Percentiles rank a stretch among this genome's conserved stretches.
phyloP scores from a whole-genome alignment of 805 yeast genomes.

The Cyberlindnera subsufficiens region DNA sequence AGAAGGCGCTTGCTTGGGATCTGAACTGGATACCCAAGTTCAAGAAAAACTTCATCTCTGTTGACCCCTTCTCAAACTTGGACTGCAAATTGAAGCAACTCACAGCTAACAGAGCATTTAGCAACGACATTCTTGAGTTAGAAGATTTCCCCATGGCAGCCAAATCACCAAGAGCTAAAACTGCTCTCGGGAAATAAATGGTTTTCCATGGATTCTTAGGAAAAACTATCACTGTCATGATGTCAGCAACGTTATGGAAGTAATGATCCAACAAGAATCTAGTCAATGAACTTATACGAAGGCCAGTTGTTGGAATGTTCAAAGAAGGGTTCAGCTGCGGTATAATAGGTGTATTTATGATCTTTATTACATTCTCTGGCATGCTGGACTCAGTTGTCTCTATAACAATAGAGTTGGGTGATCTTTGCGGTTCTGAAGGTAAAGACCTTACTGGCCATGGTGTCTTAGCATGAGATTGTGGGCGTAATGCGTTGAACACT shows the following conservation, averaged over 20 bases:
- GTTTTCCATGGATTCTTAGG: conserved; percentile 85
- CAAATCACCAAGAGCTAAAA: conserved; percentile 76
- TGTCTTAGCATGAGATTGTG: conserved; percentile 8
- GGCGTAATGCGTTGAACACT: conserved; percentile 23
- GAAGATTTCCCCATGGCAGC: conserved; percentile 70
- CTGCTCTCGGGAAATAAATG: conserved; percentile 78
- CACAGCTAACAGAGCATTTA: conserved; percentile 76
- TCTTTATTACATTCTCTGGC: conserved; percentile 42
- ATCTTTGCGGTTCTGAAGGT: neutral
- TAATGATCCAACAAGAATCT: conserved; percentile 69
- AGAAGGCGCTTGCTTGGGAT: conserved; percentile 65
- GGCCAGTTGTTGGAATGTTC: conserved; percentile 52
- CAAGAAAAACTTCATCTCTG: conserved; percentile 62
- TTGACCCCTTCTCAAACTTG: conserved; percentile 61
- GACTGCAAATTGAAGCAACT: conserved; percentile 77
- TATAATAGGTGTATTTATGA: conserved; percentile 29
- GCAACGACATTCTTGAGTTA: conserved; percentile 66
- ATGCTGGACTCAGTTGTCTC: conserved; percentile 34
- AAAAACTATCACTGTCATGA: conserved; percentile 65
- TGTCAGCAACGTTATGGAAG: conserved; percentile 68
- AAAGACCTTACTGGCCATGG: neutral
- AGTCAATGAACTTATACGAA: conserved; percentile 63
- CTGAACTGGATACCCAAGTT: conserved; percentile 70
- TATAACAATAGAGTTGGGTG: conserved; percentile 8
- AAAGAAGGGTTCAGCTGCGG: conserved; percentile 26